These are phyloP conservation scores for Haplosporangium sp. DNA, from an alignment of 371 early-diverging fungal species.

Conservation along the genomic window DNA sequence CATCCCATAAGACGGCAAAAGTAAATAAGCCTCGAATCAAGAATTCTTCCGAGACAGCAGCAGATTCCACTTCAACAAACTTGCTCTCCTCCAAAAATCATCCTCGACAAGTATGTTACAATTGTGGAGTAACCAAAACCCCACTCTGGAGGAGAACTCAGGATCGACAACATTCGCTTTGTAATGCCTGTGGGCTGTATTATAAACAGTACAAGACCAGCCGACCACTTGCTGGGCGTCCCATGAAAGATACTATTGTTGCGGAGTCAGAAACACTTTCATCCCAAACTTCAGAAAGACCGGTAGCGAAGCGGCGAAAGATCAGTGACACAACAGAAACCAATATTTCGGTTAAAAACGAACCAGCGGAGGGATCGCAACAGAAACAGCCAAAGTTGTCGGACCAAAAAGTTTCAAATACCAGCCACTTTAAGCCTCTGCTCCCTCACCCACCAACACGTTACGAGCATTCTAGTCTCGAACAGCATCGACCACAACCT, in stretches of 20 bases:
- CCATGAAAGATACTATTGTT: slow-evolving; percentile 12
- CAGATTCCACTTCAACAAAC: neutral
- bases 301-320: slow-evolving; percentile 32
- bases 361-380: slow-evolving; percentile 12
- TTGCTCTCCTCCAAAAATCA: neutral
- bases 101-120: slow-evolving; percentile 81
- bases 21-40: slow-evolving; percentile 14
- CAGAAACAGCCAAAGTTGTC: neutral
- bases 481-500: neutral
- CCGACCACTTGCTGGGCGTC: slow-evolving; percentile 70
- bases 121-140: slow-evolving; percentile 84
- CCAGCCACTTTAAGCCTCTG: slow-evolving; percentile 29
- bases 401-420: neutral
- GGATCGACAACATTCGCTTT: slow-evolving; percentile 79
- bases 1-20: slow-evolving; percentile 12
- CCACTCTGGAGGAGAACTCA: slow-evolving; percentile 89
- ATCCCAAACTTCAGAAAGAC: slow-evolving; percentile 12
- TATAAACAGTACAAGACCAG: slow-evolving; percentile 81
- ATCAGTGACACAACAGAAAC: slow-evolving; percentile 13
- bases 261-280: neutral
- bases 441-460: slow-evolving; percentile 41
- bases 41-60: slow-evolving; percentile 29
- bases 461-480: slow-evolving; percentile 3
- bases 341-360: slow-evolving; percentile 12
- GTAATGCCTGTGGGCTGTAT: slow-evolving; percentile 89